These are phyloP conservation scores for Naganishia kalamii DNA, from an alignment of 768 basidiomycete genomes.

Conservation along the genomic window DNA sequence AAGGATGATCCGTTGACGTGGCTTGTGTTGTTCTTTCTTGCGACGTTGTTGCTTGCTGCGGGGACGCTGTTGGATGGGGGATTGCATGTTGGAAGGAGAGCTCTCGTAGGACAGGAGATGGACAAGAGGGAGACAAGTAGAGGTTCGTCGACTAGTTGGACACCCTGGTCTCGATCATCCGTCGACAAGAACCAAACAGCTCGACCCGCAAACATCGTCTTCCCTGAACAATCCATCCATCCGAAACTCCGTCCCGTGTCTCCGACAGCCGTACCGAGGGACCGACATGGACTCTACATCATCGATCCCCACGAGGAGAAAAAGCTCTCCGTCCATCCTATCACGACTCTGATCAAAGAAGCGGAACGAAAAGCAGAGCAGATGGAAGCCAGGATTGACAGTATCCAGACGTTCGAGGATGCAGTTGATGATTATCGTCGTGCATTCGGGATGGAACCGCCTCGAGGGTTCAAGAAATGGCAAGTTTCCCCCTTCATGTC, in stretches of 20 bases:
- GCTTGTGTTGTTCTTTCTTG: neutral
- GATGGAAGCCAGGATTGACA: constrained; percentile 13
- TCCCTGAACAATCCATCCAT: too few species aligned
- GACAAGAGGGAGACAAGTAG: too few species aligned
- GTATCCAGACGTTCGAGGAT: constrained; percentile 7
- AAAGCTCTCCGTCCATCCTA: constrained; percentile 1
- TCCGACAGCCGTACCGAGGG: neutral
- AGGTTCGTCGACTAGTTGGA: too few species aligned
- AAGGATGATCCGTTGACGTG: neutral
- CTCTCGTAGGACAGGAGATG: too few species aligned
- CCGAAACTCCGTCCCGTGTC: neutral
- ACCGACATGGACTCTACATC: neutral
- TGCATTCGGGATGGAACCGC: constrained; percentile 14
- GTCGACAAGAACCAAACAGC: too few species aligned
- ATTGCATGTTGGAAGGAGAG: too few species aligned
- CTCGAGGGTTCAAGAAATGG: constrained; percentile 21
- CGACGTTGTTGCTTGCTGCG: neutral
- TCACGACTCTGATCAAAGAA: constrained; percentile 9
- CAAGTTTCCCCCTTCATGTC: neutral
- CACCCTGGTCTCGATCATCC: too few species aligned
- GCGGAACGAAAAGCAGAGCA: constrained; percentile 6
- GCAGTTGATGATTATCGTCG: constrained; percentile 15
- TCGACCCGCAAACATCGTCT: too few species aligned
- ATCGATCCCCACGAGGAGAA: neutral
- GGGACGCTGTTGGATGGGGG: neutral